phyloP scores from a whole-genome alignment of 768 basidiomycete genomes.

The Porpolomopsis calyptriformis region DNA sequence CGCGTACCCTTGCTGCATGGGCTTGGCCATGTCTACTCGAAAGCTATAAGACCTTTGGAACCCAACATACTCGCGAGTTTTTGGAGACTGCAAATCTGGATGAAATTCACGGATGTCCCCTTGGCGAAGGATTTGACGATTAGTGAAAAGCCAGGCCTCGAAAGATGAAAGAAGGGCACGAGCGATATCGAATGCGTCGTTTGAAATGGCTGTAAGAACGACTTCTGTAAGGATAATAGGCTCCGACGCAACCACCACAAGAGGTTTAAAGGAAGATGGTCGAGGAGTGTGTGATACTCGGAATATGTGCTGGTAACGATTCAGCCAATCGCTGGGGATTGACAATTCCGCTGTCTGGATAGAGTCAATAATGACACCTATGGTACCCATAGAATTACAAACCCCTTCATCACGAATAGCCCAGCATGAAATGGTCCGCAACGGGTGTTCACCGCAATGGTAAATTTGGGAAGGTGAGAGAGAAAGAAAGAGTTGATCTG shows the following conservation, averaged over 20 bases:
- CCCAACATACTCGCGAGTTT: slow-evolving; percentile 9
- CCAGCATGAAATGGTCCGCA: slow-evolving; percentile 21
- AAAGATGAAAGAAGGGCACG: slow-evolving; percentile 24
- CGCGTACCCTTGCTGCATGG: slow-evolving; percentile 62
- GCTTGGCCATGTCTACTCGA: slow-evolving; percentile 50
- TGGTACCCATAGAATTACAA: slow-evolving; percentile 9
- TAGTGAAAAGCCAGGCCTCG: slow-evolving; percentile 33
- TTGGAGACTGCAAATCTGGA: slow-evolving; percentile 15
- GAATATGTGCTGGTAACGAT: slow-evolving; percentile 27
- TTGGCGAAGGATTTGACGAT: slow-evolving; percentile 40
- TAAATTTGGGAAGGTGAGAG: slow-evolving; percentile 2
- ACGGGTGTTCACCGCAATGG: not conserved
- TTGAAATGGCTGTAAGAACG: slow-evolving; percentile 40
- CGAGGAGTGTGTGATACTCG: slow-evolving; percentile 2
- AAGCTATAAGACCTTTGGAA: slow-evolving; percentile 25
- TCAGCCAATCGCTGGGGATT: slow-evolving; percentile 34
- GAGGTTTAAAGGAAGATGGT: slow-evolving; percentile 5
- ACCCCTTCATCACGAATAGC: slow-evolving; percentile 31
- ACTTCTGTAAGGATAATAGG: slow-evolving; percentile 38
- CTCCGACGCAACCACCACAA: slow-evolving; percentile 17
- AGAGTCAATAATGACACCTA: slow-evolving; percentile 2
- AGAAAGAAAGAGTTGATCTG: slow-evolving; percentile 12
- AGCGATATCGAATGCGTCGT: slow-evolving; percentile 37
- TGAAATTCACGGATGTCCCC: slow-evolving; percentile 29
- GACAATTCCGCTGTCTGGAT: slow-evolving; percentile 24